phyloP scores from a whole-genome alignment of 2,329 filamentous ascomycete genomes.

The Stagonosporopsis cucurbitacearum region DNA sequence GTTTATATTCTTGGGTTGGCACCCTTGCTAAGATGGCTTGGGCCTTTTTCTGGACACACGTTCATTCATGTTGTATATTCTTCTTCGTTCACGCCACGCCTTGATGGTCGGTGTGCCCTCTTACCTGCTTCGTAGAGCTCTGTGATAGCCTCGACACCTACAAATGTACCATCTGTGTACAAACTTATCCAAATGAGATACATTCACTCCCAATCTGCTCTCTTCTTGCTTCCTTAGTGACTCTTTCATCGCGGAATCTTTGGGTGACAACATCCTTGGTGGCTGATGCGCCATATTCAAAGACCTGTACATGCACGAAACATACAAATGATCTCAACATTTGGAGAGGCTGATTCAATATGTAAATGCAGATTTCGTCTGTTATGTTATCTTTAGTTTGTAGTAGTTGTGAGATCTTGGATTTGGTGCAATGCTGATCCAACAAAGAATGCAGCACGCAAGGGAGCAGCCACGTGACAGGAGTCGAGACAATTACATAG shows the following conservation, averaged over 20 bases:
- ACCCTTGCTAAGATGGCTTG: slow-evolving; percentile 10
- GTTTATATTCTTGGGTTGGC: slow-evolving; percentile 21
- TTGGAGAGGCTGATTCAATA: too few relatives aligned
- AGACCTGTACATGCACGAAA: too few relatives aligned
- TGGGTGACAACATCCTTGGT: too few relatives aligned
- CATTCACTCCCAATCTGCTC: not conserved
- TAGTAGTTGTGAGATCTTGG: not conserved
- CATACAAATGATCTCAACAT: too few relatives aligned
- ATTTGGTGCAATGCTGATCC: not conserved
- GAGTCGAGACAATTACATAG: not conserved
- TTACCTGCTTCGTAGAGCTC: slow-evolving; percentile 7
- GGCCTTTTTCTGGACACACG: slow-evolving; percentile 8
- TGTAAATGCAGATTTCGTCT: too few relatives aligned
- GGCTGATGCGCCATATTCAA: too few relatives aligned
- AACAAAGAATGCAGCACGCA: not conserved
- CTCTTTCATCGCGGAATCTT: too few relatives aligned
- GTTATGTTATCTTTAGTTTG: not conserved
- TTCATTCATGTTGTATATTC: slow-evolving; percentile 15
- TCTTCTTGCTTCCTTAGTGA: not conserved
- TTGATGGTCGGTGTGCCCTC: slow-evolving; percentile 18
- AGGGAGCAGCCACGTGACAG: not conserved
- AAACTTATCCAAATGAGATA: slow-evolving; percentile 11
- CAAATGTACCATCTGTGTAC: slow-evolving; percentile 14
- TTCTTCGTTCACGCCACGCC: slow-evolving; percentile 18
- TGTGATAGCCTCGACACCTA: slow-evolving; percentile 15